Evolutionary conservation across 164 flowering plant species (phyloP).

Genomic region (Houttuynia cordata): DNA sequence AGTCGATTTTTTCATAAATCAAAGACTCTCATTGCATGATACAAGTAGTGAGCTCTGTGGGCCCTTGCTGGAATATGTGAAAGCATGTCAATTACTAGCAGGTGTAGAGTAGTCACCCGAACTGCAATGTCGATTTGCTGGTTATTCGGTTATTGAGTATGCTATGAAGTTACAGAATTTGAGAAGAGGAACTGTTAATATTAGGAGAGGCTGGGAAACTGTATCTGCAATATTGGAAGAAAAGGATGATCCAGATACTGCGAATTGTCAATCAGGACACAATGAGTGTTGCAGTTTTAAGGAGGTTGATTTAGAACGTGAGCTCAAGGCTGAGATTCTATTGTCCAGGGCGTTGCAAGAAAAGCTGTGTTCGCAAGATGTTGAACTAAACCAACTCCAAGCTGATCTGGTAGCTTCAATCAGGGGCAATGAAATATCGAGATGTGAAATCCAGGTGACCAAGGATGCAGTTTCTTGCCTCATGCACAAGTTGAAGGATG

Average conservation of each 20-base stretch:
- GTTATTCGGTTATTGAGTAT: constrained; percentile 49
- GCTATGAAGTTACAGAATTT: too few relatives aligned
- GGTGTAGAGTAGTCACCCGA: constrained; percentile 16
- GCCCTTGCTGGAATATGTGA: constrained; percentile 43
- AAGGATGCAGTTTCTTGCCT: too few relatives aligned
- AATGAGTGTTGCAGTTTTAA: constrained; percentile 15
- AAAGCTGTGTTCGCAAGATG: constrained; percentile 62
- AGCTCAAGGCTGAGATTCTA: constrained; percentile 72
- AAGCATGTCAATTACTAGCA: constrained; percentile 14
- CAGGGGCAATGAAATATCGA: too few relatives aligned
- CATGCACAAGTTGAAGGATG: too few relatives aligned
- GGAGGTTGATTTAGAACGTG: constrained; percentile 25
- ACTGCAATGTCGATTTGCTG: constrained; percentile 28
- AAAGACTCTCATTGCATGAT: too few relatives aligned
- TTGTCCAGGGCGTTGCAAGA: too few relatives aligned
- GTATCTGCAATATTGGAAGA: constrained; percentile 43
- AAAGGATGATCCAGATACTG: too few relatives aligned
- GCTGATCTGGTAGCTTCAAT: constrained; percentile 81
- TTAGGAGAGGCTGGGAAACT: constrained; percentile 48
- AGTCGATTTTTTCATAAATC: constrained; percentile 48
- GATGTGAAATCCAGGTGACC: too few relatives aligned
- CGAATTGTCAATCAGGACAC: constrained; percentile 15
- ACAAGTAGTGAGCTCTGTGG: constrained; percentile 46
- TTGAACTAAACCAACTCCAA: constrained; percentile 72
- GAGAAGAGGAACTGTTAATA: constrained; percentile 44